Conservation (phyloP, 1,284 basidiomycete species). For the Vanrija pseudolonga region DNA sequence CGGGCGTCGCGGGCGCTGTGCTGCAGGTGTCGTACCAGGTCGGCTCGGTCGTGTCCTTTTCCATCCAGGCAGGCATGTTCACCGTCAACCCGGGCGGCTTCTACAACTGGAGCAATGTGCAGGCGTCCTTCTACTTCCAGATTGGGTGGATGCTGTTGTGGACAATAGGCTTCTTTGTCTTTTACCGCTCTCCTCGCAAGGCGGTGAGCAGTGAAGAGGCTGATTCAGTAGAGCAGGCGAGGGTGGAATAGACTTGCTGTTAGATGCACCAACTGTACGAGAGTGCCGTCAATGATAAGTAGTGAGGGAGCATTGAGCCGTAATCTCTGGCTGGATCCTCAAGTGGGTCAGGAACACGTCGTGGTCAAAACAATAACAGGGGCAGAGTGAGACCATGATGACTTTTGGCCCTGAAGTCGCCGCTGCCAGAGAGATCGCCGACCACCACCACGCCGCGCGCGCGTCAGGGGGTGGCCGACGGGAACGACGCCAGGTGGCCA, state of each 20-base stretch:
- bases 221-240: no score
- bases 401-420: no score
- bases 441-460: no score
- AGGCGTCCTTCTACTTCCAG: conserved; percentile 5
- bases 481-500: no score
- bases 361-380: no score
- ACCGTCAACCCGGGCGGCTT: conserved; percentile 4
- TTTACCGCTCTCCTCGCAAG: background rate
- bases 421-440: no score
- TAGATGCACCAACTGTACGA: background rate
- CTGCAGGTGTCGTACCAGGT: conserved; percentile 7
- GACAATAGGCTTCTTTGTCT: conserved; percentile 4
- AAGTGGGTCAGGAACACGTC: no score
- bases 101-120: conserved; percentile 3
- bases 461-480: no score
- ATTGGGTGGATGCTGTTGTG: conserved; percentile 6
- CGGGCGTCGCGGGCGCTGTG: conserved; percentile 33
- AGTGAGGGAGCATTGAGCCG: no score
- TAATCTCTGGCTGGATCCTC: no score
- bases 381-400: no score
- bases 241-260: background rate
- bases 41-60: conserved; percentile 2
- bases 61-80: conserved; percentile 7
- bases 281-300: background rate
- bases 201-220: no score